Percentiles rank a stretch among this genome's conserved stretches.
phyloP scores from a whole-genome alignment of 73 alveolate genomes.

The Paramecium tetraurelia region DNA sequence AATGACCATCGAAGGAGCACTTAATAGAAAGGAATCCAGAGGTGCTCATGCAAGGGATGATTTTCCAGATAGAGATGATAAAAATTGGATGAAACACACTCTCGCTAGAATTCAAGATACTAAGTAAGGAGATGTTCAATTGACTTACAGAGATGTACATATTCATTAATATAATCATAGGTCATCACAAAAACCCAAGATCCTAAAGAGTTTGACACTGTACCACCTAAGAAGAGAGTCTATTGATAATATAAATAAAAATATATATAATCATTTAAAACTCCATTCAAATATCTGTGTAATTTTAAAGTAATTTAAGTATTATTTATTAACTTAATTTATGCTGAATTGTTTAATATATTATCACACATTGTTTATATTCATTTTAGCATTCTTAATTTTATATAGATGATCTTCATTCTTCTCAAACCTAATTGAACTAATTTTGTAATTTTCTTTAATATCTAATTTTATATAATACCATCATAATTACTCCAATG shows the following conservation, averaged over 20 bases:
- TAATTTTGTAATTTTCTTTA: too few species aligned
- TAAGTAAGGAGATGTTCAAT: slow-evolving; percentile 55
- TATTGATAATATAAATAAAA: slow-evolving; percentile 50
- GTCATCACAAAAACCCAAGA: slow-evolving; percentile 64
- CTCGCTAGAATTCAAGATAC: slow-evolving; percentile 61
- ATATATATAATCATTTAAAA: not conserved
- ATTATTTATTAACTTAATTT: too few species aligned
- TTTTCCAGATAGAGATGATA: slow-evolving; percentile 82
- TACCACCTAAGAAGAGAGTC: slow-evolving; percentile 83
- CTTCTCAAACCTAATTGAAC: too few species aligned
- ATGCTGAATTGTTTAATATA: too few species aligned
- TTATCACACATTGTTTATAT: too few species aligned
- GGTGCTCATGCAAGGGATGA: slow-evolving; percentile 92
- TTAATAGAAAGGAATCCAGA: slow-evolving; percentile 80
- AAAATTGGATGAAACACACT: slow-evolving; percentile 85
- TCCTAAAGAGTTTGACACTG: slow-evolving; percentile 75
- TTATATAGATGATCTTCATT: too few species aligned
- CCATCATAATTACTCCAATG: too few species aligned
- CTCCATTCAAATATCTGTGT: not conserved
- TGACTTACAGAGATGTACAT: slow-evolving; percentile 69
- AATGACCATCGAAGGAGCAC: slow-evolving; percentile 74
- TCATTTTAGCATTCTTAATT: too few species aligned
- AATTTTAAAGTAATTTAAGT: too few species aligned
- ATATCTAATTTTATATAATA: too few species aligned
- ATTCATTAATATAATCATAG: not conserved